These are phyloP conservation scores for Alternaria angustiovoidea DNA, from an alignment of 2,329 filamentous ascomycete genomes.

Conservation along the genomic window DNA sequence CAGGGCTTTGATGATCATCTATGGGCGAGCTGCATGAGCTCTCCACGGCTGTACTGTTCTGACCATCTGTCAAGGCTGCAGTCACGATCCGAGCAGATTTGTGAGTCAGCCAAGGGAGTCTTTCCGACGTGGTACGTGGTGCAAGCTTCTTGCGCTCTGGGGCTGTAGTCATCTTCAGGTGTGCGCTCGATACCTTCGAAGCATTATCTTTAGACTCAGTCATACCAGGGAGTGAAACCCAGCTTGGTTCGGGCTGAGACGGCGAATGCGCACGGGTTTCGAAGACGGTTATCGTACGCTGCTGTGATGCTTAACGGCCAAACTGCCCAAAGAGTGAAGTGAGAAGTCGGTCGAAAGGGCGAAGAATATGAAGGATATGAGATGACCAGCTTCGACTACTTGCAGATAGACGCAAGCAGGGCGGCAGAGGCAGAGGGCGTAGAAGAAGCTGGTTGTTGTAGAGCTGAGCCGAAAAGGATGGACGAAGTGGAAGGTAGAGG, in stretches of 20 bases:
- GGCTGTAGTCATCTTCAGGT: background rate
- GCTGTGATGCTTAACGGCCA: background rate
- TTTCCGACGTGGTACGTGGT: constrained; percentile 23
- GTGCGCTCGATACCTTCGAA: background rate
- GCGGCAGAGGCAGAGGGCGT: background rate
- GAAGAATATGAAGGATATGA: constrained; percentile 3
- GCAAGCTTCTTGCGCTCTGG: constrained; percentile 19
- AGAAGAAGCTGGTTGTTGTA: constrained; percentile 25
- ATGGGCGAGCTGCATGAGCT: constrained; percentile 8
- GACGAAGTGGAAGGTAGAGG: constrained; percentile 14
- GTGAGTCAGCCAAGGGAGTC: constrained; percentile 44
- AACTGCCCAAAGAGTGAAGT: background rate
- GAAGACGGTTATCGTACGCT: background rate
- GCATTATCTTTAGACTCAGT: background rate
- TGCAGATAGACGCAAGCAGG: constrained; percentile 3
- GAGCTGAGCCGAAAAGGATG: constrained; percentile 15
- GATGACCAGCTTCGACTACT: constrained; percentile 23
- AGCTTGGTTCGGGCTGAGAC: background rate
- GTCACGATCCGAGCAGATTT: constrained; percentile 20
- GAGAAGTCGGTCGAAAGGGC: background rate
- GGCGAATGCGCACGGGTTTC: background rate
- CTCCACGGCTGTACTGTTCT: background rate
- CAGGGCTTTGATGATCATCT: constrained; percentile 9
- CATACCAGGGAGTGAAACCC: constrained; percentile 3
- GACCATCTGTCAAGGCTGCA: constrained; percentile 4